A percentile compares a stretch with the other conserved stretches of the same genome.
phyloP scores from a whole-genome alignment of 768 basidiomycete species.

The Termitomyces sp. region DNA sequence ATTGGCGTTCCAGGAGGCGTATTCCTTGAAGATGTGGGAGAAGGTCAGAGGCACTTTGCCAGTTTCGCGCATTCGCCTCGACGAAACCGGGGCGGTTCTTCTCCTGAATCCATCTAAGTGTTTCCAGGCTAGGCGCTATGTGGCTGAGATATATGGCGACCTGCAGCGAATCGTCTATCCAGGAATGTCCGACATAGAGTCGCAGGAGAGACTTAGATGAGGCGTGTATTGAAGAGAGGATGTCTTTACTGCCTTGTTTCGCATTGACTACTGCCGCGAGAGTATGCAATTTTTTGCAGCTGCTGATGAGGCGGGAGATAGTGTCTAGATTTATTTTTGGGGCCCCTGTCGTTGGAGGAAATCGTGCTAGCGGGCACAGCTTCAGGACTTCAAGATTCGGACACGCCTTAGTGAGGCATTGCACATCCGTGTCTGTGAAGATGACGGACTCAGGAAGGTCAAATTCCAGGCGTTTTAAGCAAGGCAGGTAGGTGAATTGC shows the following conservation, averaged over 20 bases:
- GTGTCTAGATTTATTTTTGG: conserved; percentile 63
- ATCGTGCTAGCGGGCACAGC: conserved; percentile 68
- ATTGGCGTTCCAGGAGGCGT: conserved; percentile 59
- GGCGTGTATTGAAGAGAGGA: conserved; percentile 43
- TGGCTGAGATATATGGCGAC: conserved; percentile 74
- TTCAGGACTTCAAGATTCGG: conserved; percentile 69
- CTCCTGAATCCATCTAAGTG: conserved; percentile 75
- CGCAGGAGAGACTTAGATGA: conserved; percentile 70
- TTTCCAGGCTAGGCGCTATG: conserved; percentile 68
- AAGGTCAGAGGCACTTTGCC: conserved; percentile 68
- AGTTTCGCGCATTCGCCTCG: conserved; percentile 63
- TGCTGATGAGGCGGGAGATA: conserved; percentile 54
- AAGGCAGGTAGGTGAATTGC: conserved; percentile 50
- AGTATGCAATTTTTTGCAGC: conserved; percentile 63
- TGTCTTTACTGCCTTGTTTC: conserved; percentile 40
- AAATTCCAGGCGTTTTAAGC: conserved; percentile 63
- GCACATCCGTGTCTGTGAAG: conserved; percentile 61
- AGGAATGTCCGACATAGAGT: conserved; percentile 75
- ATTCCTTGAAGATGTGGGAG: conserved; percentile 73
- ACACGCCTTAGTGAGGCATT: conserved; percentile 55
- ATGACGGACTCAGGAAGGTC: conserved; percentile 78
- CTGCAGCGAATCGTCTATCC: conserved; percentile 66
- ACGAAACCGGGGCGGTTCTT: conserved; percentile 70
- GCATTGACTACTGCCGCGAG: conserved; percentile 67
- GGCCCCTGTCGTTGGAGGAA: conserved; percentile 49